phyloP scores from a whole-genome alignment of 305 asterid genomes.

The Rubia balearica region DNA sequence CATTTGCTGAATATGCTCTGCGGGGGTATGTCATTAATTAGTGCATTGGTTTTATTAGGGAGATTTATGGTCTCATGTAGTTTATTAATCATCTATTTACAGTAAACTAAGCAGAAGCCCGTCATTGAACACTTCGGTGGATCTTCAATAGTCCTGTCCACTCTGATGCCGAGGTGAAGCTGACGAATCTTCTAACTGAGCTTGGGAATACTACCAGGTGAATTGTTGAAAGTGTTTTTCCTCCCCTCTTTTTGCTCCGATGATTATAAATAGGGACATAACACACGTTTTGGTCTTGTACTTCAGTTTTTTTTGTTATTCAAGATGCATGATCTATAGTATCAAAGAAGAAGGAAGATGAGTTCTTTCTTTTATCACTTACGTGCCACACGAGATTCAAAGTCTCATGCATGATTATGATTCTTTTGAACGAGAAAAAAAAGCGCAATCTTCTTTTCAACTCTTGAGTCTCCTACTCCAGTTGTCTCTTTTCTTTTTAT shows the following conservation, averaged over 20 bases:
- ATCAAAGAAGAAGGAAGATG: not conserved
- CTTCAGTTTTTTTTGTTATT: not conserved
- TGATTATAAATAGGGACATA: not conserved
- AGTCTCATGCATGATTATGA: not conserved
- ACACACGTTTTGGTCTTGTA: not conserved
- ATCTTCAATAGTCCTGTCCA: constrained; percentile 67
- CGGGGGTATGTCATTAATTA: constrained; percentile 47
- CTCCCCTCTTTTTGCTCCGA: not conserved
- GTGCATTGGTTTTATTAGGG: constrained; percentile 10
- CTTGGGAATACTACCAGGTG: constrained; percentile 90
- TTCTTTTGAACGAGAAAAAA: not conserved
- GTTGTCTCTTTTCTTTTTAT: too few relatives aligned
- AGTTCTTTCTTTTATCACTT: not conserved
- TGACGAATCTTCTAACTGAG: constrained; percentile 72
- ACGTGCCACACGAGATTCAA: not conserved
- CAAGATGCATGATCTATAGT: not conserved
- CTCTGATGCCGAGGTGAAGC: constrained; percentile 78
- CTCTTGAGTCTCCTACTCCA: not conserved
- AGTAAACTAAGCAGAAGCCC: constrained; percentile 74
- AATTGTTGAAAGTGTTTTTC: constrained; percentile 2
- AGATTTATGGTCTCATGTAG: constrained; percentile 26
- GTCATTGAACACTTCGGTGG: constrained; percentile 55
- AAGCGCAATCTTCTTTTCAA: not conserved
- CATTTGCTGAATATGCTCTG: constrained; percentile 93
- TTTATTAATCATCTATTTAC: constrained; percentile 25